phyloP scores from a whole-genome alignment of 2,329 filamentous ascomycete species.

The Fonsecaea pugnacius region DNA sequence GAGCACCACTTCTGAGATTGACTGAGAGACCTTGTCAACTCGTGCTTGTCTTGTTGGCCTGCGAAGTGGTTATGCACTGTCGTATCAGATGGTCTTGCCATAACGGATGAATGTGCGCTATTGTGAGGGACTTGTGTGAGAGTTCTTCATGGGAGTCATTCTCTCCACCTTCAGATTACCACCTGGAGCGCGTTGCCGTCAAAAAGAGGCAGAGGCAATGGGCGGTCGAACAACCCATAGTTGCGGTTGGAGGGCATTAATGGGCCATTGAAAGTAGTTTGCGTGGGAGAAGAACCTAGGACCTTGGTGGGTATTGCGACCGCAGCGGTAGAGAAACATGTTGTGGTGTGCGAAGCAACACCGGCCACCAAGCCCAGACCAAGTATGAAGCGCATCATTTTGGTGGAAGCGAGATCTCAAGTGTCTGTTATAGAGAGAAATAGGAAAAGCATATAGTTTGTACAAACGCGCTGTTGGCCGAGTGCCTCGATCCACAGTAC shows the following conservation, averaged over 20 bases:
- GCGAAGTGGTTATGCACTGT: neutral
- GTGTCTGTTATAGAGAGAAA: neutral
- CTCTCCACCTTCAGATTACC: neutral
- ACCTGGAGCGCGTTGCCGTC: neutral
- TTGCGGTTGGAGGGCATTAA: slow-evolving; percentile 24
- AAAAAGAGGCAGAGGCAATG: slow-evolving; percentile 10
- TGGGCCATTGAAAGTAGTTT: slow-evolving; percentile 10
- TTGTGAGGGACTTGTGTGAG: neutral
- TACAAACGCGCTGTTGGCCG: neutral
- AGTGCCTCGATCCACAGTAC: neutral
- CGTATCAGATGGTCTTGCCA: too few species aligned
- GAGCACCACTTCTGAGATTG: neutral
- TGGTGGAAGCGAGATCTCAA: neutral
- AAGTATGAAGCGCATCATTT: neutral
- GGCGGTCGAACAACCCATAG: slow-evolving; percentile 26
- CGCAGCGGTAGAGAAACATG: neutral
- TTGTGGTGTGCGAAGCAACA: neutral
- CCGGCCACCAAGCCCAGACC: neutral
- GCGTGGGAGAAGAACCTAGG: neutral
- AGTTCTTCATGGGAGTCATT: neutral
- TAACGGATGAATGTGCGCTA: neutral
- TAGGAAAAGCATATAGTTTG: neutral
- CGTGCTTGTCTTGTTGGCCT: neutral
- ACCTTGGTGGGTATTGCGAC: neutral
- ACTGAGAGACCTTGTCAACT: neutral